These are phyloP conservation scores for Solanum tacnaense DNA, from an alignment of 257 asterid species.

Conservation along the genomic window DNA sequence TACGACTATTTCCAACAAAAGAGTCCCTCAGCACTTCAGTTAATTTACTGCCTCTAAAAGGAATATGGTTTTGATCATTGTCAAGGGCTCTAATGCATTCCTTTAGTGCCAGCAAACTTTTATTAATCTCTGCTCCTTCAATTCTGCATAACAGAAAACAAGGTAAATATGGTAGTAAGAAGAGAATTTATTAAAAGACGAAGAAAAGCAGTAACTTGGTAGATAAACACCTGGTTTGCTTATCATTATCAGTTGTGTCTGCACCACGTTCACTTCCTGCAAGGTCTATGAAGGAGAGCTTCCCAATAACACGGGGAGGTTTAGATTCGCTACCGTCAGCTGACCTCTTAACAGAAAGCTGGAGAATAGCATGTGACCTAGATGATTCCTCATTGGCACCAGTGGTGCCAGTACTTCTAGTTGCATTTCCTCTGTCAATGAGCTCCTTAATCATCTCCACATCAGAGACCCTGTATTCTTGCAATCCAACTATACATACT, in stretches of 20 bases:
- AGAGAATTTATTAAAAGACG: background rate
- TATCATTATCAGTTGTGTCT: conserved; percentile 98
- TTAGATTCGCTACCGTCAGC: conserved; percentile 81
- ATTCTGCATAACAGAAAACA: conserved; percentile 42
- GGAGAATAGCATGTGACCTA: conserved; percentile 97
- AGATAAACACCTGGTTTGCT: conserved; percentile 68
- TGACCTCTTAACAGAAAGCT: conserved; percentile 80
- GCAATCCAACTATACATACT: conserved; percentile 44
- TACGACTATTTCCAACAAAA: conserved; percentile 89
- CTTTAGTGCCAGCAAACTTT: conserved; percentile 94
- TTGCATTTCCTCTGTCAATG: conserved; percentile 82
- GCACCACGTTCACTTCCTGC: conserved; percentile 99
- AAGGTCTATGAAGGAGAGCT: conserved; percentile 97
- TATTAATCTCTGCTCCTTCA: conserved; percentile 99
- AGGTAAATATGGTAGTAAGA: background rate
- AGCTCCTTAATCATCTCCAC: conserved; percentile 73
- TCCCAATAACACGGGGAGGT: conserved; percentile 85
- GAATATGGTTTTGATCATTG: conserved; percentile 95
- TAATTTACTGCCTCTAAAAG: conserved; percentile 96
- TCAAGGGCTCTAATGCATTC: conserved; percentile 99
- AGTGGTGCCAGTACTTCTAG: conserved; percentile 96
- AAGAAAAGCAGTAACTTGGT: background rate
- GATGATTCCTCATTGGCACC: conserved; percentile 99
- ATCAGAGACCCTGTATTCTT: conserved; percentile 37
- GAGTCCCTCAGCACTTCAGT: conserved; percentile 94